These are phyloP conservation scores for Elsinoe arachidis DNA, from an alignment of 2,329 filamentous ascomycete genomes.

Conservation along the genomic window DNA sequence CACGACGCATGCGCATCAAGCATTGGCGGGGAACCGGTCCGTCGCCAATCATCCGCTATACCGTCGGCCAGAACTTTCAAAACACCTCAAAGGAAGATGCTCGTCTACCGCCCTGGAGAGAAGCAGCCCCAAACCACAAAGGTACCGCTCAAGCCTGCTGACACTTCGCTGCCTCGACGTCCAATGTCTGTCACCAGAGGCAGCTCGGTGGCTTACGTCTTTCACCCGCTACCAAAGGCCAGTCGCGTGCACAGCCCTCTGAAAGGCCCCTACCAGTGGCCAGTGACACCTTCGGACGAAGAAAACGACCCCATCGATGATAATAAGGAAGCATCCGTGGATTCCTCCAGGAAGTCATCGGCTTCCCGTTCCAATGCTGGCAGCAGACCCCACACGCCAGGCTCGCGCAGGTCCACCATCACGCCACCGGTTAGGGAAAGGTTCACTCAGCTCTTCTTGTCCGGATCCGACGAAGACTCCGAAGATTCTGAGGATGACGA, in stretches of 20 bases:
- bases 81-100: conserved; percentile 8
- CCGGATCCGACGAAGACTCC: conserved; percentile 8
- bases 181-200: conserved; percentile 16
- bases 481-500: conserved; percentile 10
- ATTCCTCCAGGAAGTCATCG: conserved; percentile 16
- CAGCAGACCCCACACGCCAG: conserved; percentile 9
- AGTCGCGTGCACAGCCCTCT: conserved; percentile 1
- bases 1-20: background rate
- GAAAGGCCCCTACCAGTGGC: conserved; percentile 13
- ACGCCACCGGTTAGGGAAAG: background rate
- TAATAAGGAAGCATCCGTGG: conserved; percentile 15
- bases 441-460: conserved; percentile 2
- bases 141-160: conserved; percentile 13
- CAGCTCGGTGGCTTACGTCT: conserved; percentile 13
- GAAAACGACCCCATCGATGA: background rate
- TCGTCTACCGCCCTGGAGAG: background rate
- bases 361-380: conserved; percentile 11
- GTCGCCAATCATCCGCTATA: background rate
- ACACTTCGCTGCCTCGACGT: conserved; percentile 10
- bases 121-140: conserved; percentile 16
- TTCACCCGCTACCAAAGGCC: conserved; percentile 14
- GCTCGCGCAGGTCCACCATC: background rate
- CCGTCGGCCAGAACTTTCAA: background rate
- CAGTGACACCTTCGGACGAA: background rate
- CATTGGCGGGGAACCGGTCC: background rate